Conservation (phyloP, 1,139 yeast species). For the Suhomyces terraborum region DNA sequence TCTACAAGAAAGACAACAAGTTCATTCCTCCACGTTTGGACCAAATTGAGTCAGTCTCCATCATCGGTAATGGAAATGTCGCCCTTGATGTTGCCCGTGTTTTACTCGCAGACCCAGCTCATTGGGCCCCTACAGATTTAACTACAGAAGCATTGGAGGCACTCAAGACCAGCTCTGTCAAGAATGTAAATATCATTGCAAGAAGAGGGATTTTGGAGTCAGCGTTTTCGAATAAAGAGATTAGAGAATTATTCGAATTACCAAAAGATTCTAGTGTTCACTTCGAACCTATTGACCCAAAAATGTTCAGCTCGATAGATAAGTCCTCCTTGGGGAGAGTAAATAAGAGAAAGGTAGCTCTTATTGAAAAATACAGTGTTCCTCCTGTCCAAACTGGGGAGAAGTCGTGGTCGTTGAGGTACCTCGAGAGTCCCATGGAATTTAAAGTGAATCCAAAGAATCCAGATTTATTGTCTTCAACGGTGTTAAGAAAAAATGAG, state of each 20-base stretch:
- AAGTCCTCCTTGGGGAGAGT: constrained; percentile 58
- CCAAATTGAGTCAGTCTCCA: constrained; percentile 63
- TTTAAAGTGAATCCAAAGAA: constrained; percentile 39
- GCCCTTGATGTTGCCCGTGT: constrained; percentile 90
- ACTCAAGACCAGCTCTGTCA: constrained; percentile 55
- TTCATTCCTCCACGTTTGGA: constrained; percentile 55
- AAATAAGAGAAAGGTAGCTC: constrained; percentile 65
- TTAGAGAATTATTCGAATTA: constrained; percentile 77
- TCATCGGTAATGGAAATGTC: constrained; percentile 98
- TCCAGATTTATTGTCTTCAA: constrained; percentile 36
- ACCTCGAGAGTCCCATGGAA: constrained; percentile 64
- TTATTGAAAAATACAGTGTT: constrained; percentile 57
- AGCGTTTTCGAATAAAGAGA: constrained; percentile 90
- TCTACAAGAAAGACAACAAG: constrained; percentile 29
- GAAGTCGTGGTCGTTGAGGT: constrained; percentile 70
- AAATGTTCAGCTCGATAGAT: constrained; percentile 43
- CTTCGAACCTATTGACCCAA: constrained; percentile 56
- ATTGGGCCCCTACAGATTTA: constrained; percentile 77
- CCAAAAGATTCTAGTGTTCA: constrained; percentile 43
- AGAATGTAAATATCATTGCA: constrained; percentile 72
- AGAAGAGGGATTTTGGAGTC: constrained; percentile 82
- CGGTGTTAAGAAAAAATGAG: constrained; percentile 51
- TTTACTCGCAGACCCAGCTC: constrained; percentile 57
- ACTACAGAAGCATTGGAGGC: constrained; percentile 58
- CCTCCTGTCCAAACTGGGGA: constrained; percentile 19